phyloP scores from a whole-genome alignment of 192 early-diverging fungal species.

The Dispira parvispora region DNA sequence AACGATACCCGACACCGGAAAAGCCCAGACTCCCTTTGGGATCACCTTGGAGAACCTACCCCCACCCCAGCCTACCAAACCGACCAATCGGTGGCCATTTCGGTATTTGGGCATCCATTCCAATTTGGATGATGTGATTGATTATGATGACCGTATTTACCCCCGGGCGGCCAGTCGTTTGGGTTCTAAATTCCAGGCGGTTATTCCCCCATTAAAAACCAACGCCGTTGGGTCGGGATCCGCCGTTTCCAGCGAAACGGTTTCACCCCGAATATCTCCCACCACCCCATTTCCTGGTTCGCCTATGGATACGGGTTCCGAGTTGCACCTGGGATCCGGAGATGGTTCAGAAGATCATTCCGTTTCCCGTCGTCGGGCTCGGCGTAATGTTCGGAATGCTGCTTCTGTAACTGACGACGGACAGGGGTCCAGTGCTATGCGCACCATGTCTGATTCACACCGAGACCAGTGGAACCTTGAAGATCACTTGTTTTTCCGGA shows the following conservation, averaged over 20 bases:
- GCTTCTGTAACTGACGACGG: background rate
- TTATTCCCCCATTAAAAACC: conserved; percentile 27
- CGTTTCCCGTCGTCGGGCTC: too few relatives aligned
- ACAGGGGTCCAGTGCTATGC: background rate
- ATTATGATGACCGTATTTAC: conserved; percentile 60
- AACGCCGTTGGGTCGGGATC: background rate
- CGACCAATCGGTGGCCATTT: conserved; percentile 68
- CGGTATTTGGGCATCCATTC: conserved; percentile 77
- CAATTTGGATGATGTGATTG: conserved; percentile 48
- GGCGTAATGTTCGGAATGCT: background rate
- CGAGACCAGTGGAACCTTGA: background rate
- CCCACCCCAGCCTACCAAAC: conserved; percentile 10
- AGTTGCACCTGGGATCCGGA: conserved; percentile 1
- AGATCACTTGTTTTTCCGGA: conserved; percentile 23
- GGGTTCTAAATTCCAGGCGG: conserved; percentile 68
- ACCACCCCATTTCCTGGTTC: background rate
- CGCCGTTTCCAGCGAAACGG: background rate
- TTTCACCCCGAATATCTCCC: background rate
- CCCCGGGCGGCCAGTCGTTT: conserved; percentile 62
- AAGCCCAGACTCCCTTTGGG: conserved; percentile 7
- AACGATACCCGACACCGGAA: background rate
- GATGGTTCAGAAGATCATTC: too few relatives aligned
- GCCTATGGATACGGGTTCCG: conserved; percentile 15
- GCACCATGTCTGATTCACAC: background rate
- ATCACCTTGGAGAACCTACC: conserved; percentile 4